Evolutionary conservation across 2,329 filamentous ascomycete genomes (phyloP), one percentile per base, ranked within the genome.

Genomic region (Fusarium stilboides): DNA sequence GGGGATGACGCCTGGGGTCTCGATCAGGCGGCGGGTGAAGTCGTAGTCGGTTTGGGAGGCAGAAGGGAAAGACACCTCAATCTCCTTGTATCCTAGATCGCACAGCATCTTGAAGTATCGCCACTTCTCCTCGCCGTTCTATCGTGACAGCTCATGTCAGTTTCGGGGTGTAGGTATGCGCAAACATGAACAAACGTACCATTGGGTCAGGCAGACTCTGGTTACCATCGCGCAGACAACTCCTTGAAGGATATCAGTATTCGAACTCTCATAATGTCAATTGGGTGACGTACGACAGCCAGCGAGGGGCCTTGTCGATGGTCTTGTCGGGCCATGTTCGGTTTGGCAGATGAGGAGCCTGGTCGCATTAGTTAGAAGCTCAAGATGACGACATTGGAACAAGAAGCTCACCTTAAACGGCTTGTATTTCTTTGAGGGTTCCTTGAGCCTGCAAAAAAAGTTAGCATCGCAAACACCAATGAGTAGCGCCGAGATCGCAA

Each of bases 41-140:
- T 97, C 93, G 84, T 94, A 98, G 83, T 98, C 96, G 76, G 92
- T 97, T 78, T 97, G 92, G 39, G 94, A 97, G 15, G 95, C 94
- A 1, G 94, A 97, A 50, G 95, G 95, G 82, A 97, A 98, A 6
- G 94, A 96, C 20, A 98, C 92, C 79, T 98, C 95, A 71, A 98
- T 98, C 82, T 98, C 95, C 83, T 98, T 98, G 87, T 97, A 98
- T 74, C 96, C 95, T 50, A 98, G 87, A 65, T 95, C 90, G 75
- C 91, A 89, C 55, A 98, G 89, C 94, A 97, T 97, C 82, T 94
- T 91, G 86, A 98, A 98, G 86, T 94, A 98, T 65, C 87, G 86
- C 89, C 92, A 96, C 83, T 98, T 98, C 85, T 98, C 94, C 49
- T 97, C 93, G 72, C 94, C 94, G 77, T 94, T 96, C 93, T 96